A percentile compares a stretch with the other conserved stretches of the same genome.
Conservation (phyloP, 352 stramenopile species). For the Phytophthora cactorum region DNA sequence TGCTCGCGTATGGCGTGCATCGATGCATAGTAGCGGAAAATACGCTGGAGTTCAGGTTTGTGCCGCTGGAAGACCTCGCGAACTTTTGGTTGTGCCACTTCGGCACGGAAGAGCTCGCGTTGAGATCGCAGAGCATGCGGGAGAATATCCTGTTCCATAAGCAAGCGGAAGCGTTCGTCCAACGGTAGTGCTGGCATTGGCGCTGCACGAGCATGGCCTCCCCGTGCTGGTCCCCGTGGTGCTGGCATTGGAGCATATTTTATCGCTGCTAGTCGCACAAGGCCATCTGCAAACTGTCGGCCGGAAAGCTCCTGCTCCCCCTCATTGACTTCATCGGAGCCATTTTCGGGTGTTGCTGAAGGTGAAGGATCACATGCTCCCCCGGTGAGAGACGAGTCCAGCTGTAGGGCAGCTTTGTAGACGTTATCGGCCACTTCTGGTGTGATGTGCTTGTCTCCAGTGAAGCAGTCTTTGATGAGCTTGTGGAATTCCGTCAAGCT, state of each 20-base stretch:
- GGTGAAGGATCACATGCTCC: background rate
- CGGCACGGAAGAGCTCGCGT: constrained; percentile 73
- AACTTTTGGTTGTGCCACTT: constrained; percentile 72
- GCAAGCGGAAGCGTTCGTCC: constrained; percentile 64
- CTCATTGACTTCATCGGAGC: background rate
- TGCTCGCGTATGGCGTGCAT: constrained; percentile 79
- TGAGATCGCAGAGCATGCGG: constrained; percentile 76
- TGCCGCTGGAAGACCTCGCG: constrained; percentile 76
- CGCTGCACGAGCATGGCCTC: constrained; percentile 12
- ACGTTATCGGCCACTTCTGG: constrained; percentile 48
- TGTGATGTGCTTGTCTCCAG: constrained; percentile 55
- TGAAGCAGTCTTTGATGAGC: constrained; percentile 70
- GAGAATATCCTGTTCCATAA: constrained; percentile 75
- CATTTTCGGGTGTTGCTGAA: background rate
- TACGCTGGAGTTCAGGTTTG: constrained; percentile 69
- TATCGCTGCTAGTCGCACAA: constrained; percentile 60
- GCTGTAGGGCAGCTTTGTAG: constrained; percentile 45
- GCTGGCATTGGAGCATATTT: constrained; percentile 47
- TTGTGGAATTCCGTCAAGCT: constrained; percentile 80
- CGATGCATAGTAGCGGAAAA: constrained; percentile 84
- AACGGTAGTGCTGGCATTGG: constrained; percentile 34
- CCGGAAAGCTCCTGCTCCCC: constrained; percentile 58
- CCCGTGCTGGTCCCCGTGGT: constrained; percentile 13
- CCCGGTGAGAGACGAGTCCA: background rate
- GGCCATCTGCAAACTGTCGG: constrained; percentile 68